Evolutionary conservation across 306 rosid genomes (phyloP).

Genomic region (Dryas octopetala): DNA sequence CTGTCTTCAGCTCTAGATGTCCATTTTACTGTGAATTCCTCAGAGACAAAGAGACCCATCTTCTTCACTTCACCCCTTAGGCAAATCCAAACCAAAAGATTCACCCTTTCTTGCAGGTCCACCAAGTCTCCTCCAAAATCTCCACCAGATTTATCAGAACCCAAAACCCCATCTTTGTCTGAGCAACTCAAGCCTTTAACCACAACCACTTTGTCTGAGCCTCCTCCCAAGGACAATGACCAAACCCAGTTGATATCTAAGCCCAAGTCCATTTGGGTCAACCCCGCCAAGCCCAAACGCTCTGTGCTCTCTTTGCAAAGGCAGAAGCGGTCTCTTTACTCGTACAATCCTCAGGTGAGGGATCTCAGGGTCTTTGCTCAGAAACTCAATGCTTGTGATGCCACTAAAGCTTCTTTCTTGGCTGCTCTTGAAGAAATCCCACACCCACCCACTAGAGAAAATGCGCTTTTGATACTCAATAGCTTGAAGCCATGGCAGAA

Average conservation of each 20-base stretch:
- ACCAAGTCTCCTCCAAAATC: conserved; percentile 45
- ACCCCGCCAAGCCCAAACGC: conserved; percentile 77
- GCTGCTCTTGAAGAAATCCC: conserved; percentile 63
- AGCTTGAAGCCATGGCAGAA: conserved; percentile 89
- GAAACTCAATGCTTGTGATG: conserved; percentile 50
- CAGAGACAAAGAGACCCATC: conserved; percentile 46
- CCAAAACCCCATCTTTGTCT: conserved; percentile 43
- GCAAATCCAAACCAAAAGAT: conserved; percentile 28
- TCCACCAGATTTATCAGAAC: conserved; percentile 33
- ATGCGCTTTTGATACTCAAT: conserved; percentile 77
- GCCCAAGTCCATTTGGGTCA: conserved; percentile 86
- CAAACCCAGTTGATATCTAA: conserved; percentile 51
- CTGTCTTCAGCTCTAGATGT: conserved; percentile 7
- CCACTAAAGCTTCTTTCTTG: conserved; percentile 51
- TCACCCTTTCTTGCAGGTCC: conserved; percentile 36
- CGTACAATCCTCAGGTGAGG: conserved; percentile 57
- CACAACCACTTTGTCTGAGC: conserved; percentile 47
- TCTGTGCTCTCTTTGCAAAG: conserved; percentile 61
- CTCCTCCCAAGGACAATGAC: conserved; percentile 24
- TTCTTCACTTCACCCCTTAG: conserved; percentile 42
- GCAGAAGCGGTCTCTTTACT: conserved; percentile 58
- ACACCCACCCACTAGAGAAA: conserved; percentile 56
- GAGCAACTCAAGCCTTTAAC: conserved; percentile 78
- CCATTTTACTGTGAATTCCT: conserved; percentile 38
- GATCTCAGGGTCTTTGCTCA: conserved; percentile 61